Evolutionary conservation across 1,284 basidiomycete genomes (phyloP).

Genomic region (Lignosus rhinocerotis): DNA sequence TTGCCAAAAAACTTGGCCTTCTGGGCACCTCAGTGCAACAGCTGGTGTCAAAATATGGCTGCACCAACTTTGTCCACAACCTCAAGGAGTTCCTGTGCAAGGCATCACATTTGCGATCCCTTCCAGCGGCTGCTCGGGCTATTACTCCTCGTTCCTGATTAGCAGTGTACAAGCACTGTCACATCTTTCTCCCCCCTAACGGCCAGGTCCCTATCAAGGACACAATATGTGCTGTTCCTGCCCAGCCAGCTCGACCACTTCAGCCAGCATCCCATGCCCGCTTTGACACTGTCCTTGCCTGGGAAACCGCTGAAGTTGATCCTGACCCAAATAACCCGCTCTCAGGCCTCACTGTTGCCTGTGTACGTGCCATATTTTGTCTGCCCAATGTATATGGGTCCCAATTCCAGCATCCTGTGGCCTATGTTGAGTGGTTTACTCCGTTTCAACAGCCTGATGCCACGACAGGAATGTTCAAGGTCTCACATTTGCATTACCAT

Average conservation of each 20-base stretch:
- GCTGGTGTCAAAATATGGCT: slow-evolving; percentile 8
- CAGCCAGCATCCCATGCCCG: neutral
- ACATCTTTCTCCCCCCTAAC: slow-evolving; percentile 2
- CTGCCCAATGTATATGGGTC: no score
- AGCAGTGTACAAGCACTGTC: slow-evolving; percentile 1
- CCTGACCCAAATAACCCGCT: no score
- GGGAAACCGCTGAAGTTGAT: no score
- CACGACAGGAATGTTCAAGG: no score
- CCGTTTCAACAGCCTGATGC: no score
- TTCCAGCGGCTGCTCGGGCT: neutral
- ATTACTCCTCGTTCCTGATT: neutral
- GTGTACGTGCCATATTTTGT: no score
- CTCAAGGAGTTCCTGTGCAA: slow-evolving; percentile 8
- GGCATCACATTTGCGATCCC: neutral
- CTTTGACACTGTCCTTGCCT: slow-evolving; percentile 11
- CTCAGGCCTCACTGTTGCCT: no score
- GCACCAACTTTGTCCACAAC: slow-evolving; percentile 6
- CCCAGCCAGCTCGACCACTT: neutral
- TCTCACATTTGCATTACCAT: no score
- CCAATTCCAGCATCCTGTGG: no score
- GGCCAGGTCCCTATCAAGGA: slow-evolving; percentile 10
- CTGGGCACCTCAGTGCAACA: neutral
- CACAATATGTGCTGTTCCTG: slow-evolving; percentile 3
- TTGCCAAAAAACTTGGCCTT: slow-evolving; percentile 9
- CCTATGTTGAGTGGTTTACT: no score